A percentile compares a stretch with the other conserved stretches of the same genome.
Evolutionary conservation across 176 grass and related monocot genomes (phyloP).

Genomic region (Avena atlantica): DNA sequence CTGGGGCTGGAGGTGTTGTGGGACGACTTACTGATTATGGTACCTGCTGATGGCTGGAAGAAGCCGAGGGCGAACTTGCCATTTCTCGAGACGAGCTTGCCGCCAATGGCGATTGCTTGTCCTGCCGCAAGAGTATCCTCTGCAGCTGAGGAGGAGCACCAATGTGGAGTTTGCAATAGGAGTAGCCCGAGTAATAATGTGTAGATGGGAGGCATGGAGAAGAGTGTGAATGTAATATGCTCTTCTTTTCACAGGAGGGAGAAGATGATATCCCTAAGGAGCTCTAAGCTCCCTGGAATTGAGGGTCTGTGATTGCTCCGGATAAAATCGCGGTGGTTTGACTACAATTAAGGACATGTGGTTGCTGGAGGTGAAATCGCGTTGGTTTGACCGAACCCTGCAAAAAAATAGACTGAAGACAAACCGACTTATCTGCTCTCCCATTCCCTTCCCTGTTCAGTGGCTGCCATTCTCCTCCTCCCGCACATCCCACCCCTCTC

Average conservation of each 20-base stretch:
- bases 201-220: not conserved
- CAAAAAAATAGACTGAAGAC: too few relatives aligned
- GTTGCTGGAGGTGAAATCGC: too few relatives aligned
- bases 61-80: conserved; percentile 62
- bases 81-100: conserved; percentile 51
- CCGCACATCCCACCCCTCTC: too few relatives aligned
- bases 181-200: not conserved
- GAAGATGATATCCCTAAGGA: not conserved
- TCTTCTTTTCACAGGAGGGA: not conserved
- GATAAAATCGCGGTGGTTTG: too few relatives aligned
- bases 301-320: too few relatives aligned
- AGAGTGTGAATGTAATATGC: not conserved
- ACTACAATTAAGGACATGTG: too few relatives aligned
- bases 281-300: too few relatives aligned
- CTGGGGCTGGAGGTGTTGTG: not conserved
- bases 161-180: not conserved
- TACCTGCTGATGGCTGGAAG: conserved; percentile 38
- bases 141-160: not conserved
- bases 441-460: too few relatives aligned
- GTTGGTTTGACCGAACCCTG: too few relatives aligned
- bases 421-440: too few relatives aligned
- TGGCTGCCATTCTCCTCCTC: too few relatives aligned
- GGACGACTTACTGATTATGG: not conserved
- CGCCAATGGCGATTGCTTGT: conserved; percentile 9
- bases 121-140: not conserved